Percentiles rank a stretch among this genome's conserved stretches.
Evolutionary conservation across 2,329 filamentous ascomycete genomes (phyloP).

Genomic region (Falciphora oryzae): DNA sequence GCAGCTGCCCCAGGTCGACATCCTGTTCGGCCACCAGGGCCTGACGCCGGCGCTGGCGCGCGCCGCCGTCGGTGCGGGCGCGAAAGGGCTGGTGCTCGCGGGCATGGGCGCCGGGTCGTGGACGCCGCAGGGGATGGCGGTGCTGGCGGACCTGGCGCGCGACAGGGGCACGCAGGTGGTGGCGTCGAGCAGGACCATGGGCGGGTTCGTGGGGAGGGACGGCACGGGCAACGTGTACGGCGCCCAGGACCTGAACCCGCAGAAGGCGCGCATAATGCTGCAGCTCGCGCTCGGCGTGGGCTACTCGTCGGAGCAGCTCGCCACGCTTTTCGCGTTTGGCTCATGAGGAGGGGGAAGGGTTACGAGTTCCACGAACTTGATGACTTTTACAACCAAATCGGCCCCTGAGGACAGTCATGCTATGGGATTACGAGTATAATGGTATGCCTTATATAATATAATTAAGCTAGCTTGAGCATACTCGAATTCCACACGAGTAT

Average conservation of each 20-base stretch:
- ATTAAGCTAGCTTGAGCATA: background rate
- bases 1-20: conserved; percentile 47
- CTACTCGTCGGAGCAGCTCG: conserved; percentile 13
- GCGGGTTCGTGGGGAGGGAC: conserved; percentile 43
- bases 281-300: conserved; percentile 31
- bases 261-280: conserved; percentile 48
- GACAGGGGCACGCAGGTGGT: conserved; percentile 43
- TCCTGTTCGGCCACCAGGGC: conserved; percentile 50
- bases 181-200: conserved; percentile 43
- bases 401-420: too few relatives aligned
- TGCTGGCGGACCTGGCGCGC: conserved; percentile 37
- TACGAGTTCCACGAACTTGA: background rate
- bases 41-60: conserved; percentile 42
- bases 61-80: conserved; percentile 42
- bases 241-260: conserved; percentile 48
- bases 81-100: conserved; percentile 49
- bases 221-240: conserved; percentile 29
- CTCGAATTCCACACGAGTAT: too few relatives aligned
- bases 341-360: background rate
- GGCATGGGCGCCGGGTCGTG: conserved; percentile 50
- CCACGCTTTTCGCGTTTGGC: conserved; percentile 21
- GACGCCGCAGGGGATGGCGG: conserved; percentile 30
- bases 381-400: background rate
- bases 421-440: background rate
- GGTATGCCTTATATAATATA: background rate